Evolutionary conservation across 2,329 filamentous ascomycete genomes (phyloP).

Genomic region (Colletotrichum sp.): DNA sequence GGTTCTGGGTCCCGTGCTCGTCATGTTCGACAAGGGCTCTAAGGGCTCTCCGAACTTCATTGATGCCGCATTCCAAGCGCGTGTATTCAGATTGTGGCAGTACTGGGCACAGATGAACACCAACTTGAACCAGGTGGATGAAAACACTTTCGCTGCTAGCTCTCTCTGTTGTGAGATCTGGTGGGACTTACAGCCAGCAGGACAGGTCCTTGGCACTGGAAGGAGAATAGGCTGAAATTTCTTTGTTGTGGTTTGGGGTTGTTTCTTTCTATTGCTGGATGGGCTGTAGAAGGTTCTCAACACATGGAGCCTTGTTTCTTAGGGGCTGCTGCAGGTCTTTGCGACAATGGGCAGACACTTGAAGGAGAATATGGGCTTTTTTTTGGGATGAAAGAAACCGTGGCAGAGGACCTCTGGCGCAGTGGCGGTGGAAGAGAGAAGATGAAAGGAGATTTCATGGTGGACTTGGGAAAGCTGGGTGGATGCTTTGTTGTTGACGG

Average conservation of each 20-base stretch:
- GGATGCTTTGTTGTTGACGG: not conserved
- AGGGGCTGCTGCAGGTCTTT: not conserved
- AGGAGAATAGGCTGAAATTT: not conserved
- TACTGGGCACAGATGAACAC: not conserved
- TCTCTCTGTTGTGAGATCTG: not conserved
- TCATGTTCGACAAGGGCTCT: not conserved
- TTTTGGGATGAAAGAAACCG: not conserved
- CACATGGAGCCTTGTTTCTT: not conserved
- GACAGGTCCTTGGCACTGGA: not conserved
- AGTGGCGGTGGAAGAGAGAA: not conserved
- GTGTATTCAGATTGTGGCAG: not conserved
- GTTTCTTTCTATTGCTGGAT: not conserved
- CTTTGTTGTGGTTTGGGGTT: not conserved
- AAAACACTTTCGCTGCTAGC: not conserved
- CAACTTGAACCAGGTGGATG: accelerated
- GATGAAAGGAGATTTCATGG: not conserved
- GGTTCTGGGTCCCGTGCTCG: not conserved
- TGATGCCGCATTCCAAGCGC: not conserved
- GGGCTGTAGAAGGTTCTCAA: not conserved
- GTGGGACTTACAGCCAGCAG: not conserved
- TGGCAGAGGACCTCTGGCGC: not conserved
- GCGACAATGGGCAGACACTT: not conserved
- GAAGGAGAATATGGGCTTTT: not conserved
- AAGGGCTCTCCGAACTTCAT: not conserved
- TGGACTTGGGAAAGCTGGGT: no score